phyloP scores from a whole-genome alignment of 371 early-diverging fungal genomes.

The Mucor indicus region DNA sequence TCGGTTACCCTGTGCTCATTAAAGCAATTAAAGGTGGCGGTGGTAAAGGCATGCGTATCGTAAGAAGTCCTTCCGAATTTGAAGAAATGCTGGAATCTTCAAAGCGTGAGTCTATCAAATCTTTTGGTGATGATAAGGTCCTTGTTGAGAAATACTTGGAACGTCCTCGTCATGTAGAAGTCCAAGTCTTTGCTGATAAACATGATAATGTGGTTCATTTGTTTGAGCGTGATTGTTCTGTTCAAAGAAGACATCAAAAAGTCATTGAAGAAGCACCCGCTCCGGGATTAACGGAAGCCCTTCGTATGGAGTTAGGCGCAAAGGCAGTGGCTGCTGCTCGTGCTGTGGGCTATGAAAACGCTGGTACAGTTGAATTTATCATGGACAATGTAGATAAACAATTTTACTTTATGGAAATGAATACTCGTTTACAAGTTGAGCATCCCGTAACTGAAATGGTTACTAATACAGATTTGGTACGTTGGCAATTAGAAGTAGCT shows the following conservation, averaged over 20 bases:
- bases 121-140: constrained; percentile 90
- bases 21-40: constrained; percentile 98
- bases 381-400: constrained; percentile 83
- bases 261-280: constrained; percentile 86
- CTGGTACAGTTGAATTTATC: constrained; percentile 98
- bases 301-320: constrained; percentile 76
- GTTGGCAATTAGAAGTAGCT: constrained; percentile 90
- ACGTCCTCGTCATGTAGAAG: constrained; percentile 92
- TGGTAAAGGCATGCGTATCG: constrained; percentile 96
- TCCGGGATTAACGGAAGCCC: constrained; percentile 72
- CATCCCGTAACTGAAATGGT: constrained; percentile 98
- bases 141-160: constrained; percentile 89
- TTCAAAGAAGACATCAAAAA: constrained; percentile 98
- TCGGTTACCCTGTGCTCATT: constrained; percentile 93
- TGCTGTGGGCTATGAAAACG: constrained; percentile 89
- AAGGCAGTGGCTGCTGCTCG: constrained; percentile 93
- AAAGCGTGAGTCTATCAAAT: constrained; percentile 82
- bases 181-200: constrained; percentile 94
- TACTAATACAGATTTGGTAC: constrained; percentile 90
- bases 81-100: constrained; percentile 83
- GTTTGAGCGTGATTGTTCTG: constrained; percentile 97
- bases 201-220: constrained; percentile 87
- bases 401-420: constrained; percentile 99
- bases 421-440: constrained; percentile 93
- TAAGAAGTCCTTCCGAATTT: constrained; percentile 74